phyloP scores from a whole-genome alignment of 257 asterid species.

The Solanum gracilifrons region DNA sequence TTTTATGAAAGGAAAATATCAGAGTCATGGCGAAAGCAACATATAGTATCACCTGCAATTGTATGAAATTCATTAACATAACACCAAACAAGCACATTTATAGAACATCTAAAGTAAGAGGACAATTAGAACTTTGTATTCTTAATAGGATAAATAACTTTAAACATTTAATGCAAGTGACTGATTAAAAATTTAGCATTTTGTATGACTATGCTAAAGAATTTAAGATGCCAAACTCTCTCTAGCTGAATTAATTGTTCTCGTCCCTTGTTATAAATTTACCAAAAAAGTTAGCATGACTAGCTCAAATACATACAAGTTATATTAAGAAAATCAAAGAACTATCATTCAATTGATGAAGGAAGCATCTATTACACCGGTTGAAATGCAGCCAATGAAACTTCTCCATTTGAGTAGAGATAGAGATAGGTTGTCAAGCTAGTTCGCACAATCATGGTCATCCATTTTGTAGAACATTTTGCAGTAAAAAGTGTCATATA shows the following conservation, averaged over 20 bases:
- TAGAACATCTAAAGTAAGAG: background rate
- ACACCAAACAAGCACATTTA: background rate
- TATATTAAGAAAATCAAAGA: background rate
- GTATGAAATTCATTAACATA: constrained; percentile 1
- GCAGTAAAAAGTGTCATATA: background rate
- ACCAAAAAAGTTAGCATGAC: background rate
- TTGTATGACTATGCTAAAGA: background rate
- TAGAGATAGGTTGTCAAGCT: constrained; percentile 96
- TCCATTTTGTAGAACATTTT: constrained; percentile 25
- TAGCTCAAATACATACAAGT: background rate
- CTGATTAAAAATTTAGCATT: background rate
- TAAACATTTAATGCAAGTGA: background rate
- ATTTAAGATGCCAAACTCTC: background rate
- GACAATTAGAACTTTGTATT: background rate
- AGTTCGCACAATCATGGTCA: constrained; percentile 88
- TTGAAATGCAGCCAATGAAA: constrained; percentile 61
- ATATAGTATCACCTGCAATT: constrained; percentile 75
- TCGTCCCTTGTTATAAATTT: background rate
- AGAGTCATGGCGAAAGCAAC: constrained; percentile 26
- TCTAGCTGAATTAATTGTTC: background rate
- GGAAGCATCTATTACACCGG: constrained; percentile 99
- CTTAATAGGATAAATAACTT: background rate
- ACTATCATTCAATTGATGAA: constrained; percentile 14
- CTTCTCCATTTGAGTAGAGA: constrained; percentile 96
- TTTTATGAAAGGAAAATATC: constrained; percentile 71